Evolutionary conservation across 495 filamentous ascomycete species (phyloP).

Genomic region (Haplographium delicatum): DNA sequence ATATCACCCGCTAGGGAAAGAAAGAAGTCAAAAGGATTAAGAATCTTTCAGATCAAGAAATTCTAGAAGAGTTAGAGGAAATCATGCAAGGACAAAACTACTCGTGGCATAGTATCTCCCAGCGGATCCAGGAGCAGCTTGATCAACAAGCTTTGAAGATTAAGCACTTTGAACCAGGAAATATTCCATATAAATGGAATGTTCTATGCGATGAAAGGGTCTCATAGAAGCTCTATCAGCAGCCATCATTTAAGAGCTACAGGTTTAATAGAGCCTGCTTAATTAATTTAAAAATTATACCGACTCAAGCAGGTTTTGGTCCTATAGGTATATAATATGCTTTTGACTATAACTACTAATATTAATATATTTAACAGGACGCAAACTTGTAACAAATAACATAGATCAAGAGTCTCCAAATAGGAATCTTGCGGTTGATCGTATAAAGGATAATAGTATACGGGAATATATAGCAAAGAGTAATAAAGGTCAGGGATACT

Average conservation of each 20-base stretch:
- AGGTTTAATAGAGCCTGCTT: conserved; percentile 7
- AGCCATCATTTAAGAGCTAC: conserved; percentile 1
- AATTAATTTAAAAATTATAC: conserved; percentile 6
- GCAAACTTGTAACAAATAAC: not conserved
- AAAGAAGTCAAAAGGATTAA: not conserved
- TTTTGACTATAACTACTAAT: not conserved
- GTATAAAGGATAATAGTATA: too few species aligned
- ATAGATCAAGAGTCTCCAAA: not conserved
- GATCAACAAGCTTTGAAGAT: not conserved
- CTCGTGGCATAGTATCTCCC: conserved; percentile 1
- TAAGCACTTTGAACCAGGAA: not conserved
- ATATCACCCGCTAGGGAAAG: too few species aligned
- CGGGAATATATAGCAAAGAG: too few species aligned
- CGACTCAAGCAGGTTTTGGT: conserved; percentile 3
- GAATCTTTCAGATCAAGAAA: not conserved
- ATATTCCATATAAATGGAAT: conserved; percentile 12
- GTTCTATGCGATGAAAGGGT: conserved; percentile 4
- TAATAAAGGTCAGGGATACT: not conserved
- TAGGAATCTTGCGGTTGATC: not conserved
- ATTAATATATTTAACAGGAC: not conserved
- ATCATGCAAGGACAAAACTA: conserved; percentile 4
- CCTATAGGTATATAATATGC: not conserved
- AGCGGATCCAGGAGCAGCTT: not conserved
- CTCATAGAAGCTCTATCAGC: not conserved
- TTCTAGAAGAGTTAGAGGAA: not conserved